Evolutionary conservation across 1,284 basidiomycete genomes (phyloP), one percentile per base, ranked within the genome.

Genomic region (Amylostereum chailletii): DNA sequence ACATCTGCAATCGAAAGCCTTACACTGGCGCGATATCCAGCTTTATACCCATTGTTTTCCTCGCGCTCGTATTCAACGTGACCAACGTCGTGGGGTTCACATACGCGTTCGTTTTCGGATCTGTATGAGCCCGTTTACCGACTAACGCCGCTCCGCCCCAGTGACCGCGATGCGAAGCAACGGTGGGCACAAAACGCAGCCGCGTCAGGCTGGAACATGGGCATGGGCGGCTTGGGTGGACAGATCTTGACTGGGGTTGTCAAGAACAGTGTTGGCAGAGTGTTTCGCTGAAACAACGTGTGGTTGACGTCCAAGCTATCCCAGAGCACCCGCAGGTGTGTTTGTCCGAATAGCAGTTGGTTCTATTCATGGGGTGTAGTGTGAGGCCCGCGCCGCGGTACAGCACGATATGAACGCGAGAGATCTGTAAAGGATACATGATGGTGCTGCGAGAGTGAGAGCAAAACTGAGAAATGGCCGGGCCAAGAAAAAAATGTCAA

Each of bases 61-160:
- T 95, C 38, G 92, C 92, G 3, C 74, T 94, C 47, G 86, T 94
- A 36, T 94, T 95, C 77, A 94, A 94, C 65, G 62, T 93, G 49
- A 93, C 90, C 34, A 96, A 96, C 59, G 87, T 85, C 27, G 73
- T 96, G 51, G 94, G 93, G 5, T 95, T 94, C 70, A 94, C 91
- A 53, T 94, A 90, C 62, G 92, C 86, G 84, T 87, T 65, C 60
- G 84, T 72, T 30, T 40, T 47, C 38, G 46, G 6, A 32, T n/a
- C 42, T 29, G 11, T 48, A 9, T 38, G 33, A 41, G 38, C 31
- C 41, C 10, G 32, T 29, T 48, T 45, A 42, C 19, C 51, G 44
- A 49, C 41, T 26, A 40, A 44, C 43, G 45, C 38, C n/a, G 26
- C 6, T 43, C 31, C 29, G 10, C 42, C 10, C 10, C 60, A 93